Evolutionary conservation across 768 basidiomycete genomes (phyloP).

Genomic region (Daedaleopsis sinensis): DNA sequence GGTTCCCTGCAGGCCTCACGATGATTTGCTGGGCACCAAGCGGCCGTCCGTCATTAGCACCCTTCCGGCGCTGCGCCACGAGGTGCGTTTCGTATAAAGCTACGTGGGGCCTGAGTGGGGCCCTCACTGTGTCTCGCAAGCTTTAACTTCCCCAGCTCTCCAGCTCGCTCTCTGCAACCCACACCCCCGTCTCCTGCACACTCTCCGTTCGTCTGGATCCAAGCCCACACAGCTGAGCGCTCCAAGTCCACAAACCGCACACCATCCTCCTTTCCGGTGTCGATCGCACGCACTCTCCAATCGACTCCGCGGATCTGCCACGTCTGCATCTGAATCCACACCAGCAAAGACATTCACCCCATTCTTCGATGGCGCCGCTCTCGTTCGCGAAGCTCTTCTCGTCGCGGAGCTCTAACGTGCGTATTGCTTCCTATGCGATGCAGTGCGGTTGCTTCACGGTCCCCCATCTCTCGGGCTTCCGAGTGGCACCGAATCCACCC

Average conservation of each 20-base stretch:
- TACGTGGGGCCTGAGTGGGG: neutral
- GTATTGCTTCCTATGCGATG: neutral
- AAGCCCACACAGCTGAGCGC: no score
- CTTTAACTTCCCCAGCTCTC: neutral
- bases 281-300: neutral
- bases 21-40: neutral
- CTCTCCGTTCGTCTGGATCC: no score
- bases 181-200: neutral
- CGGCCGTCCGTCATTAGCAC: conserved; percentile 5
- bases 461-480: no score
- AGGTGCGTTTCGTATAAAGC: conserved; percentile 4
- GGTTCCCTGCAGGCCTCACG: conserved; percentile 1
- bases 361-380: conserved; percentile 12
- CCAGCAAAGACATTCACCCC: neutral
- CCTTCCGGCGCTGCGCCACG: conserved; percentile 5
- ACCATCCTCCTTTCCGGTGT: neutral
- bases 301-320: neutral
- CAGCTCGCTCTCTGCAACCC: neutral
- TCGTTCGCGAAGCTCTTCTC: conserved; percentile 18
- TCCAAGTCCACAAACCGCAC: neutral
- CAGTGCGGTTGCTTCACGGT: no score
- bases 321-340: neutral
- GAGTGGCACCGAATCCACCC: neutral
- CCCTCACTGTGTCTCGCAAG: neutral
- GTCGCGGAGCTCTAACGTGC: conserved; percentile 12